Evolutionary conservation across 1,284 basidiomycete species (phyloP), one percentile per base, ranked within the genome.

Genomic region (Boletus sp.): DNA sequence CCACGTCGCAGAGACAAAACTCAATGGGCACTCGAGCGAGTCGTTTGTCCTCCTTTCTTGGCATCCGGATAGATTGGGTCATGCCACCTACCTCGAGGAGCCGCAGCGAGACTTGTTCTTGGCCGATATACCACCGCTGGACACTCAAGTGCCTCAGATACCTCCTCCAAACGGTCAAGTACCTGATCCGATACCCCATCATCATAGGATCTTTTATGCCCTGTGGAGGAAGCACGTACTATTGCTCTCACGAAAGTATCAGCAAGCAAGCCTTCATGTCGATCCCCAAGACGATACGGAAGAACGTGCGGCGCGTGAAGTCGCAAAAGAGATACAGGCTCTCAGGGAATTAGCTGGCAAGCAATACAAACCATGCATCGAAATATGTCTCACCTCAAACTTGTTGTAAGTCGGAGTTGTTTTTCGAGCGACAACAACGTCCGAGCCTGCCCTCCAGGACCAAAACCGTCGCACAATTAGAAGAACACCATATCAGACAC

Each of bases 341-440:
- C 63, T 74, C 4, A 62, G 63, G 33, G 38, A 58, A 6, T 49
- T 64, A 17, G 48, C 59, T 6, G 61, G 57, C 6, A 64, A 60
- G 17, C 60, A 63, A 28, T 77, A 82, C 43, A 84, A 84, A 53
- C 87, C 85, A 49, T 86, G 85, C 64, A 83, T 94, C 35, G 93
- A 94, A 73, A 86, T 95, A 55, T 94, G 93, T 71, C 79, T 95
- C 47, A 88, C 83, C 21, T 94, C 93, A 8, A 95, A 95, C 73
- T 71, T 95, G 16, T 67, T 93, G 84, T 89, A 66, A 62, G 87
- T 77, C 27, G 23, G 27, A 48, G 43, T 46, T 38, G 7, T 44
- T 21, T 31, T 51, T 52, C 35, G 35, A 21, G 25, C 14, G 23
- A 56, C 21, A 27, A 30, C 44, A 33, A 46, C 28, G 27, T 44